Conservation (phyloP, 306 rosid species). For the Medicago lupulina region DNA sequence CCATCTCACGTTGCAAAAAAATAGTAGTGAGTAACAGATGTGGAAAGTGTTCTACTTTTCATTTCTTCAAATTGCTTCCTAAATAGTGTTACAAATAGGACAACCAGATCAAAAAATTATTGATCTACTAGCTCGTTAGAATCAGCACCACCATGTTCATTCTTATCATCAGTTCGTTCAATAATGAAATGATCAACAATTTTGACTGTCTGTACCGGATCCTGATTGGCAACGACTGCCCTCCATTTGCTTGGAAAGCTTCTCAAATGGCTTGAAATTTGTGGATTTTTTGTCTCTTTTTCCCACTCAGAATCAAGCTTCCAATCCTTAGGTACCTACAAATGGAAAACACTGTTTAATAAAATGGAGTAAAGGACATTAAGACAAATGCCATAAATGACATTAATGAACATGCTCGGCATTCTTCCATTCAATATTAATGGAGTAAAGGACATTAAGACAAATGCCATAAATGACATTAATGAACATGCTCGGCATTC, state of each 20-base stretch:
- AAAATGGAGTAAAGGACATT: background rate
- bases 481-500: background rate
- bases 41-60: conserved; percentile 5
- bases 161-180: conserved; percentile 52
- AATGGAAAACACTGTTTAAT: background rate
- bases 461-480: background rate
- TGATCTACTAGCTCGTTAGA: conserved; percentile 57
- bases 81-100: conserved; percentile 45
- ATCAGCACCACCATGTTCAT: conserved; percentile 32
- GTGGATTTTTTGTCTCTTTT: conserved; percentile 41
- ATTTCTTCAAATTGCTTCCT: conserved; percentile 45
- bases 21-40: background rate
- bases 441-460: too few species aligned
- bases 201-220: conserved; percentile 82
- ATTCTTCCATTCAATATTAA: too few species aligned
- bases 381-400: background rate
- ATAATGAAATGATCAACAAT: conserved; percentile 85
- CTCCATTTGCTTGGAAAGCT: conserved; percentile 60
- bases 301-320: conserved; percentile 62
- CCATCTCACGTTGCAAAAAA: background rate
- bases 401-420: background rate
- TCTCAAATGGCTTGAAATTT: conserved; percentile 49
- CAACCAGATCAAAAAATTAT: conserved; percentile 56
- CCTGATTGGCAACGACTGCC: conserved; percentile 67
- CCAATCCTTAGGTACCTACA: conserved; percentile 64